phyloP scores from a whole-genome alignment of 2,329 filamentous ascomycete genomes.

The Aspergillus tanneri region DNA sequence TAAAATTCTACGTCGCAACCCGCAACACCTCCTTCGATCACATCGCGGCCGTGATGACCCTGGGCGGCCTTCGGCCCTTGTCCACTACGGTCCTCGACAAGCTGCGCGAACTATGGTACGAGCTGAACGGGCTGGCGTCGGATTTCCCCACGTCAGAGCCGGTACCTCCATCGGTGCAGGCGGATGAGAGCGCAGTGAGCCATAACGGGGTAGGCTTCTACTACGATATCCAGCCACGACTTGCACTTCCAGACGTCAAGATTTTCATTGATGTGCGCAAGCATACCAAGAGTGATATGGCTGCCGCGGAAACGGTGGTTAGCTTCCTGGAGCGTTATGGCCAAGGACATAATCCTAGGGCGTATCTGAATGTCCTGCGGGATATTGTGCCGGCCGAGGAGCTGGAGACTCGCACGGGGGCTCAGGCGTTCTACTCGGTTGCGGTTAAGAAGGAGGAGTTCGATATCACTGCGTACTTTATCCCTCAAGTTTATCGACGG shows the following conservation, averaged over 20 bases:
- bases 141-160: conserved; percentile 6
- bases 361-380: conserved; percentile 4
- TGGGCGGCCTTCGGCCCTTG: neutral
- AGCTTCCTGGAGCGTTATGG: conserved; percentile 6
- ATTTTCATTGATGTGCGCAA: conserved; percentile 1
- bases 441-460: conserved; percentile 6
- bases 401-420: neutral
- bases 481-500: conserved; percentile 5
- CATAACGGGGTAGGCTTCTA: conserved; percentile 4
- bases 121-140: neutral
- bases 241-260: conserved; percentile 2
- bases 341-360: neutral
- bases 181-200: neutral
- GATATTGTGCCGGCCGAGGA: conserved; percentile 5
- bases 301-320: neutral
- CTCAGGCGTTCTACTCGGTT: conserved; percentile 5
- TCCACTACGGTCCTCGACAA: neutral
- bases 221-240: conserved; percentile 5
- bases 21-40: conserved; percentile 6
- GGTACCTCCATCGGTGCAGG: neutral
- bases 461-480: conserved; percentile 7
- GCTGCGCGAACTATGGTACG: conserved; percentile 9
- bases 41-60: conserved; percentile 6
- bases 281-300: conserved; percentile 5
- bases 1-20: conserved; percentile 6